A percentile compares a stretch with the other conserved stretches of the same genome.
Conservation (phyloP, 2,329 filamentous ascomycete genomes). For the Lecanicillium sp. region DNA sequence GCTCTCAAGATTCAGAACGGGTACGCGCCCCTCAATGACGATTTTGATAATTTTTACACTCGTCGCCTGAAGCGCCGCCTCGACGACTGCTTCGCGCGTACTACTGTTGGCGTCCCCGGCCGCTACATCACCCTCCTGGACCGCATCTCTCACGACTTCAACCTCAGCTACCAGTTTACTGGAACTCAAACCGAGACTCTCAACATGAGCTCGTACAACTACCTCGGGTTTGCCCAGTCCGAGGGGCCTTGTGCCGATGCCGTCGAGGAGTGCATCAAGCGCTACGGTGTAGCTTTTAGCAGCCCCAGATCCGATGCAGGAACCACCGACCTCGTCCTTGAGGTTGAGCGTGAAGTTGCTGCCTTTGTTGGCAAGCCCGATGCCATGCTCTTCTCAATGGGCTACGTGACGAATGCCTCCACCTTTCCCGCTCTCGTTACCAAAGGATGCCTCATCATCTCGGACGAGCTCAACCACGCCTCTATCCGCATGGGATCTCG, state of each 20-base stretch:
- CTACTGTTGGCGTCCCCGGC: conserved; percentile 87
- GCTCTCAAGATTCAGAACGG: conserved; percentile 78
- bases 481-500: conserved; percentile 94
- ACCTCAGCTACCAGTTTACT: conserved; percentile 79
- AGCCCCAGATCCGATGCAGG: conserved; percentile 79
- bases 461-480: conserved; percentile 94
- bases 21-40: conserved; percentile 91
- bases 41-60: conserved; percentile 98
- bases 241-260: conserved; percentile 93
- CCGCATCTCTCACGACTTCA: conserved; percentile 84
- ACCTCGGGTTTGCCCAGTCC: conserved; percentile 95
- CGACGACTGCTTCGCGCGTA: conserved; percentile 92
- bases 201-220: conserved; percentile 99
- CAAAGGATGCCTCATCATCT: conserved; percentile 91
- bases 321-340: conserved; percentile 77
- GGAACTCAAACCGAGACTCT: conserved; percentile 90
- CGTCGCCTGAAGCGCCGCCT: conserved; percentile 87
- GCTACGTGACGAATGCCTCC: conserved; percentile 90
- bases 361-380: conserved; percentile 89
- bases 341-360: conserved; percentile 86
- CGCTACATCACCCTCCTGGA: conserved; percentile 90
- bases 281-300: conserved; percentile 75
- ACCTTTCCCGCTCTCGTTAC: conserved; percentile 87
- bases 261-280: conserved; percentile 76
- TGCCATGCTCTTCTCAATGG: conserved; percentile 98